phyloP scores from a whole-genome alignment of 495 filamentous ascomycete genomes.

The Daldinia childiae region DNA sequence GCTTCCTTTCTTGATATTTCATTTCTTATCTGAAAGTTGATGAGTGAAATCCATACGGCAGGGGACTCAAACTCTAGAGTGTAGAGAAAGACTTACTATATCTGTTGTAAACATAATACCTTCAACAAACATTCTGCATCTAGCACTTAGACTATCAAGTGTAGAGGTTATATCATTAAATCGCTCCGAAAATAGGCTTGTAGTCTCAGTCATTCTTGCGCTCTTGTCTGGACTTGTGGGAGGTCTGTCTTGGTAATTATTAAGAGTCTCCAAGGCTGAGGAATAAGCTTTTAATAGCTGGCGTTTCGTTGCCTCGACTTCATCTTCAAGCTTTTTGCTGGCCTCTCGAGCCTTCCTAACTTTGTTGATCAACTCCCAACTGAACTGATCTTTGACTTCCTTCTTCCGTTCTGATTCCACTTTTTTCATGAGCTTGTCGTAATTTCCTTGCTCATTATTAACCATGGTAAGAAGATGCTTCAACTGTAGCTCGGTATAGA shows the following conservation, averaged over 20 bases:
- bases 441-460: neutral
- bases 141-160: neutral
- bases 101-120: neutral
- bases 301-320: neutral
- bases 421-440: neutral
- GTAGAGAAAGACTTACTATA: too few species aligned
- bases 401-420: neutral
- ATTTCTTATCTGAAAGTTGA: neutral
- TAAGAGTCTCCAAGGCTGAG: neutral
- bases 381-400: neutral
- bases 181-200: slow-evolving; percentile 1
- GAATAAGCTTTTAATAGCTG: neutral
- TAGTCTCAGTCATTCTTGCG: neutral
- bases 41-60: too few species aligned
- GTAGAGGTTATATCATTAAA: neutral
- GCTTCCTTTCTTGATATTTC: slow-evolving; percentile 8
- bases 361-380: neutral
- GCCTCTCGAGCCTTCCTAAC: neutral
- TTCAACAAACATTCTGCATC: neutral
- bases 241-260: neutral
- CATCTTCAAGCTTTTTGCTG: neutral
- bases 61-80: too few species aligned
- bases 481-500: neutral
- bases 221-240: too few species aligned
- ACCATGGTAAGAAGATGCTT: neutral